Evolutionary conservation across 2,329 filamentous ascomycete species (phyloP), one percentile per base, ranked within the genome.

Genomic region (Fulvia fulva): DNA sequence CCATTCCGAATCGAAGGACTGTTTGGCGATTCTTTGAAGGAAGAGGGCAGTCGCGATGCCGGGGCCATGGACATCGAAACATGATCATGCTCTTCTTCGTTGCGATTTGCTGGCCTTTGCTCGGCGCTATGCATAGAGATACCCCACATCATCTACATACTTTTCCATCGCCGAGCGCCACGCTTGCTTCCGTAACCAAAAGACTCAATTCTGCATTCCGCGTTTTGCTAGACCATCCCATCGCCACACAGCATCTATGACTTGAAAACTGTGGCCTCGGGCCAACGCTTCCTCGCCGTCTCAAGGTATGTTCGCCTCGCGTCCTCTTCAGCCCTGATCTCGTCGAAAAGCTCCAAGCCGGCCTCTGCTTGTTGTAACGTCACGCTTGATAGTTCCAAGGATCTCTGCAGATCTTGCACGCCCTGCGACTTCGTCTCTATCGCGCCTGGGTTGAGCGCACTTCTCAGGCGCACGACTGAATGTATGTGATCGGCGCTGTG

Each of bases 1-100:
- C 93, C 97, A 75, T 97, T 99, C 77, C 92, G 93, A 78, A 81
- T 99, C 8, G 94, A 97, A 62, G 94, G 91, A 1, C 77, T 99
- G 14, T 97, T 90, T 89, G 91, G 90, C 11, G 87, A 91, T 71
- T 85, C 68, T 52, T 23, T 41, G 5, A 34, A 34, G 21, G 74
- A 74, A 41, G 70, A 64, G 47, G 74, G 46, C 8, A 23, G 21
- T 25, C 12, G 3, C 2, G 44, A 26, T 41, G 37, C 37, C n/a
- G 63, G 58, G 16, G 62, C 58, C 21, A 67, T 65, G 65, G 61
- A 60, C 14, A 58, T 63, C 26, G 64, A 67, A 37, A 55, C 59
- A 51, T 66, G 55, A 63, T 54, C 25, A n/a, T n/a, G 8, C n/a
- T 7, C n/a, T 1, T 41, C 3, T 41, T 41, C 14, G 7, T n/a